Evolutionary conservation across 2,329 filamentous ascomycete species (phyloP), one percentile per base, ranked within the genome.

Genomic region (Elsinoe perseae): DNA sequence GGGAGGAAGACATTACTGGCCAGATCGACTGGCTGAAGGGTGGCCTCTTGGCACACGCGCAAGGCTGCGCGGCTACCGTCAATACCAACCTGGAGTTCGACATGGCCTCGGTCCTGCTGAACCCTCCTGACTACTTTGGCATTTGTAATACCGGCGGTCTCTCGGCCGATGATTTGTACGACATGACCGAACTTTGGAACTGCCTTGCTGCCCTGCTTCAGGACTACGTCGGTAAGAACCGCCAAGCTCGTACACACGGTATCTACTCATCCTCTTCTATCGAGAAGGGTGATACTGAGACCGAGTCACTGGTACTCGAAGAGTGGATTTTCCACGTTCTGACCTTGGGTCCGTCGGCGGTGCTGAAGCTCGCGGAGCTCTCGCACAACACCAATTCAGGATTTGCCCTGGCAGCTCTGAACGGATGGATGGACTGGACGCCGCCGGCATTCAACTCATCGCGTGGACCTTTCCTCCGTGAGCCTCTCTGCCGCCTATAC

Each of bases 151-250:
- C 64, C 12, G 72, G 68, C 10, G 81, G 81, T 0, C 69, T 85
- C 38, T 75, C 72, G 6, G 73, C 77, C 3, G 73, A 75, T 55
- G 75, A 85, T 61, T 70, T 85, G 8, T 83, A 82, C 60, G 81
- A 84, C 64, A 82, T 85, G 74, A 80, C 75, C 36, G 82, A 85
- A 62, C 73, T 85, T 9, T 85, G 82, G 82, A 81, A 77, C 8
- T 84, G 81, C 62, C 65, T 85, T 38, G 73, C 75, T 18, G 75
- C 78, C 4, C 68, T 85, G 6, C 67, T 85, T 2, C 76, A 80
- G 53, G 75, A 74, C 8, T 77, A 83, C 50, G 76, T 79, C 57
- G 80, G 77, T 1, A 76, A 77, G 54, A 76, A 75, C 25, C 70
- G 72, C 20, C 75, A 82, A 62, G 82, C 82, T 21, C 72, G 80